These are phyloP conservation scores for Anethum foeniculum DNA, from an alignment of 140 eudicot species.

Conservation along the genomic window DNA sequence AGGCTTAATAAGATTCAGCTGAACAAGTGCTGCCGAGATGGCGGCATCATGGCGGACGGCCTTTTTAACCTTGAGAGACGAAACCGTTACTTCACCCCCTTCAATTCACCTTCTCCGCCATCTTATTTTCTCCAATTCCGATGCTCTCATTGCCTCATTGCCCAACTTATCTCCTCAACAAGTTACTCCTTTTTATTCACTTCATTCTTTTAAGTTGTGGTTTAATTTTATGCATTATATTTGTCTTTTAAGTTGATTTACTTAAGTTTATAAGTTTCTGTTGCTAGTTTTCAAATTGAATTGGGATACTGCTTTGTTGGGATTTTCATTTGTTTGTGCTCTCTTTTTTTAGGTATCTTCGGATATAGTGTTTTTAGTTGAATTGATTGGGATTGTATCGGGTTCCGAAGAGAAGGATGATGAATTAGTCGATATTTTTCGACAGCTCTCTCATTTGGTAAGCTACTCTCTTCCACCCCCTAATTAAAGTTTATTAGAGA, in stretches of 20 bases:
- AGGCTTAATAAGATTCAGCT: no score
- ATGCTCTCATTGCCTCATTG: slow-evolving; percentile 46
- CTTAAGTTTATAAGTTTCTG: neutral
- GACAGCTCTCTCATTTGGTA: slow-evolving; percentile 56
- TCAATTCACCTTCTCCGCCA: slow-evolving; percentile 33
- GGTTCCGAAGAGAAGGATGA: slow-evolving; percentile 24
- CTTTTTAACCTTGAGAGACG: slow-evolving; percentile 71
- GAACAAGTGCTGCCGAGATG: slow-evolving; percentile 11
- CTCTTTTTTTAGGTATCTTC: slow-evolving; percentile 46
- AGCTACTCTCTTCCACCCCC: neutral
- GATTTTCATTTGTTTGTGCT: neutral
- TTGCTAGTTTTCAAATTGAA: neutral
- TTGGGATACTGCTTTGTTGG: neutral
- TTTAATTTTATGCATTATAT: neutral
- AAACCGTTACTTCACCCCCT: slow-evolving; percentile 45
- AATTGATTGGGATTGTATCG: slow-evolving; percentile 39
- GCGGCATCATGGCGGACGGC: slow-evolving; percentile 70
- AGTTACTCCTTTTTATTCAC: slow-evolving; percentile 19
- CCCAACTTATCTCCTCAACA: slow-evolving; percentile 57
- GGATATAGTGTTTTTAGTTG: slow-evolving; percentile 53
- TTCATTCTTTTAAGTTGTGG: no score
- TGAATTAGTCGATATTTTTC: slow-evolving; percentile 27
- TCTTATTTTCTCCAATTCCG: slow-evolving; percentile 49
- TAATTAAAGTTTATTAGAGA: no score
- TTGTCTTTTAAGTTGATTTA: neutral